Percentiles rank a stretch among this genome's conserved stretches.
phyloP scores from a whole-genome alignment of 345 rosid species.

The Linum tenue region DNA sequence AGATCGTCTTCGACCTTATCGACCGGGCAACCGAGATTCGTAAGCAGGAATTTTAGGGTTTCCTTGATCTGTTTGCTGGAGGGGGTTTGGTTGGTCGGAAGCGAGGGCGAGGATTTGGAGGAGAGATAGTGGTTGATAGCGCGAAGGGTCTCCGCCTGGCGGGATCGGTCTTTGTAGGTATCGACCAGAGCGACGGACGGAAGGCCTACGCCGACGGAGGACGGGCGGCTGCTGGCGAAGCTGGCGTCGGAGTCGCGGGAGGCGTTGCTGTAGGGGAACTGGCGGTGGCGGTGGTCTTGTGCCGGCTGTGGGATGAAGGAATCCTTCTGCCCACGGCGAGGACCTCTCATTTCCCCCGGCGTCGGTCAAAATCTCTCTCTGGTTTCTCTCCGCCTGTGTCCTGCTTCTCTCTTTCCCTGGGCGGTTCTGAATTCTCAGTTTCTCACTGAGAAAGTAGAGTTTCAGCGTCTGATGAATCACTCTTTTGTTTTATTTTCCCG shows the following conservation, averaged over 20 bases:
- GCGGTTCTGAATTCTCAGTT: no score
- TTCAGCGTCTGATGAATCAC: no score
- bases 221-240: slow-evolving; percentile 82
- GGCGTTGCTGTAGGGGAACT: slow-evolving; percentile 4
- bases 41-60: slow-evolving; percentile 43
- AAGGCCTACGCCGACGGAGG: slow-evolving; percentile 54
- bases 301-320: background rate
- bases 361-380: no score
- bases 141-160: slow-evolving; percentile 48
- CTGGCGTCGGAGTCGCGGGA: slow-evolving; percentile 83
- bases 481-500: no score
- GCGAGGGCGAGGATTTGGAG: slow-evolving; percentile 28
- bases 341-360: no score
- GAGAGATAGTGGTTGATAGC: slow-evolving; percentile 57
- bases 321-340: no score
- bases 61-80: slow-evolving; percentile 58
- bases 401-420: no score
- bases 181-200: slow-evolving; percentile 29
- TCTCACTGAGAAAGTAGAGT: no score
- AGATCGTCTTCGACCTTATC: slow-evolving; percentile 67
- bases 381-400: no score
- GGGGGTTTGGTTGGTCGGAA: slow-evolving; percentile 22
- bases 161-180: slow-evolving; percentile 39
- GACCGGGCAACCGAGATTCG: slow-evolving; percentile 38
- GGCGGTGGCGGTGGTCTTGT: background rate